Percentiles rank a stretch among this genome's conserved stretches.
phyloP scores from a whole-genome alignment of 164 flowering plant genomes.

The Tetrastigma voinierianum region DNA sequence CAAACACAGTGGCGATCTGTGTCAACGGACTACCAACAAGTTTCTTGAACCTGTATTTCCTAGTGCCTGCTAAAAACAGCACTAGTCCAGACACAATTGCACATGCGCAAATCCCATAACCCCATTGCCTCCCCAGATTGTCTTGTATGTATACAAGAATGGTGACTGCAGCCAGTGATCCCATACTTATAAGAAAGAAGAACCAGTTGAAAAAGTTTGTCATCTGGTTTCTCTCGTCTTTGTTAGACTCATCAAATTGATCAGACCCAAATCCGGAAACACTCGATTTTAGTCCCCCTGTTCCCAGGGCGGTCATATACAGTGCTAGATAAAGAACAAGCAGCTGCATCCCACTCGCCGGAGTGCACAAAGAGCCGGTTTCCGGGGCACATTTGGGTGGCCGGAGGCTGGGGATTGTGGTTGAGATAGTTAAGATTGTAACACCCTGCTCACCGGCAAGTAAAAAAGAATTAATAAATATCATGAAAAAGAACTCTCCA shows the following conservation, averaged over 20 bases:
- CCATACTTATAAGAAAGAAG: conserved; percentile 87
- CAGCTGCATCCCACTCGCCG: conserved; percentile 47
- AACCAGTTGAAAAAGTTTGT: conserved; percentile 84
- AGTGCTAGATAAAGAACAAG: conserved; percentile 66
- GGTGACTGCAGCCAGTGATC: conserved; percentile 78
- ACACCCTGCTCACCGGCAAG: conserved; percentile 57
- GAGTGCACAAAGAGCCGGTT: conserved; percentile 12
- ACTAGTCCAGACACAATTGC: conserved; percentile 51
- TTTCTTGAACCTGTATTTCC: conserved; percentile 86
- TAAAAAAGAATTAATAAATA: not conserved
- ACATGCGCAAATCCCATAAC: conserved; percentile 75
- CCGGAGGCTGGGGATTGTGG: conserved; percentile 62
- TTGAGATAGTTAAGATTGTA: conserved; percentile 75
- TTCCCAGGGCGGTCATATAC: conserved; percentile 87
- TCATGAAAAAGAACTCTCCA: not conserved
- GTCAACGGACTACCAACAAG: conserved; percentile 86
- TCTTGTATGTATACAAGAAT: conserved; percentile 87
- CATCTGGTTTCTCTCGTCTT: conserved; percentile 54
- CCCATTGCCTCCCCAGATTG: conserved; percentile 77
- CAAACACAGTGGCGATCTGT: conserved; percentile 64
- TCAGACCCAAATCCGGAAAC: conserved; percentile 96
- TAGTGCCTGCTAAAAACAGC: conserved; percentile 73
- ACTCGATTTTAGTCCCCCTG: conserved; percentile 92
- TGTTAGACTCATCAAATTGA: conserved; percentile 78
- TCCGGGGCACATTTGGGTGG: conserved; percentile 68